A percentile compares a stretch with the other conserved stretches of the same genome.
phyloP scores from a whole-genome alignment of 306 rosid genomes.

The Glycine tomentella region DNA sequence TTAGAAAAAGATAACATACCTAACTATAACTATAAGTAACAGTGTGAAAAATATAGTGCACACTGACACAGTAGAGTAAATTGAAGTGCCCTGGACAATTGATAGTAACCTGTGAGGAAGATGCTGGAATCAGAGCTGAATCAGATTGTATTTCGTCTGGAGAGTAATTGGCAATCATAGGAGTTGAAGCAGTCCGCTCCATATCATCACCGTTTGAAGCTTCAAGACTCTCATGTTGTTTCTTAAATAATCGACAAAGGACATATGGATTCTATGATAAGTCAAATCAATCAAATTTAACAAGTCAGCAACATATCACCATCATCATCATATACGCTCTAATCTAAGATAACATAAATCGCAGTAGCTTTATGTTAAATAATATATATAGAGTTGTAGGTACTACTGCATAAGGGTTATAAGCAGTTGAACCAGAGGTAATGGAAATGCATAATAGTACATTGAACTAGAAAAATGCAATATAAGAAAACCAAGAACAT shows the following conservation, averaged over 20 bases:
- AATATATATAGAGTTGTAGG: slow-evolving; percentile 1
- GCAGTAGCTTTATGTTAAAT: slow-evolving; percentile 24
- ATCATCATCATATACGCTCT: slow-evolving; percentile 15
- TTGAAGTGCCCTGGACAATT: too few relatives aligned
- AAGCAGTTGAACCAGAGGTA: not conserved
- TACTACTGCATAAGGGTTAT: slow-evolving; percentile 3
- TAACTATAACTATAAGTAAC: too few relatives aligned
- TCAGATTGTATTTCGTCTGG: too few relatives aligned
- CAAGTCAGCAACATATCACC: slow-evolving; percentile 37
- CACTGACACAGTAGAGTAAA: too few relatives aligned
- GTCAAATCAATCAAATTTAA: slow-evolving; percentile 44
- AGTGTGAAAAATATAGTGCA: too few relatives aligned
- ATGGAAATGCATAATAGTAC: not conserved
- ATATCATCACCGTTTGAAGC: slow-evolving; percentile 60
- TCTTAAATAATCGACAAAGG: slow-evolving; percentile 86
- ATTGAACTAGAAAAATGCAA: slow-evolving; percentile 24
- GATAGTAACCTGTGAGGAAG: slow-evolving; percentile 59
- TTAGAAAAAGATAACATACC: too few relatives aligned
- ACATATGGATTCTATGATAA: slow-evolving; percentile 77
- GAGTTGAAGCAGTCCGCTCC: slow-evolving; percentile 61
- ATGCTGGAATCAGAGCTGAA: slow-evolving; percentile 46
- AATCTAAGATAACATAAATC: slow-evolving; percentile 9
- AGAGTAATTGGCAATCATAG: slow-evolving; percentile 55
- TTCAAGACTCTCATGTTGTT: slow-evolving; percentile 75
- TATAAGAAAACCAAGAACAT: slow-evolving; percentile 25